Percentiles rank a stretch among this genome's conserved stretches.
Evolutionary conservation across 2,329 filamentous ascomycete species (phyloP).

Genomic region (Aureobasidium sp.): DNA sequence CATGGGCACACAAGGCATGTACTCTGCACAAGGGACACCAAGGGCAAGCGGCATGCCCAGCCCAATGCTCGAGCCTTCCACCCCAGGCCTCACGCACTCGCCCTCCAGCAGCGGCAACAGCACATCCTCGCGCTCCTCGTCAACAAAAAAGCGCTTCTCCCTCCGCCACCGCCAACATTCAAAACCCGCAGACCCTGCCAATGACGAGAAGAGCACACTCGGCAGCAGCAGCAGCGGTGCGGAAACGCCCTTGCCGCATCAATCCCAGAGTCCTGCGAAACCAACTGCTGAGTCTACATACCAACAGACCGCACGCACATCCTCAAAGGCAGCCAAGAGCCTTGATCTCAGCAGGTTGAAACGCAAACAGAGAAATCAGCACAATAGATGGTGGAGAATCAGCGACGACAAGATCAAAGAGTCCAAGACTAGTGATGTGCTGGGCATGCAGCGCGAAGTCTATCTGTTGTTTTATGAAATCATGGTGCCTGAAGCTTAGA

Average conservation of each 20-base stretch:
- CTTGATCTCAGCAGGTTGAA: conserved; percentile 3
- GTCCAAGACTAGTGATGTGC: conserved; percentile 81
- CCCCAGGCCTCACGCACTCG: neutral
- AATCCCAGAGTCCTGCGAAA: neutral
- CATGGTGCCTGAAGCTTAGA: conserved; percentile 36
- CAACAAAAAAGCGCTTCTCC: neutral
- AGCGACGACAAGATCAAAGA: conserved; percentile 96
- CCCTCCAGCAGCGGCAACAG: conserved; percentile 11
- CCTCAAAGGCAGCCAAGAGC: neutral
- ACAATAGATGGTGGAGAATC: conserved; percentile 92
- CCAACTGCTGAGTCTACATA: neutral
- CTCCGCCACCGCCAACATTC: neutral
- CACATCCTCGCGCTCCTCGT: conserved; percentile 1
- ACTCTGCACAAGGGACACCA: conserved; percentile 49
- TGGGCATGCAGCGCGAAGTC: conserved; percentile 91
- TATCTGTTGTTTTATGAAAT: conserved; percentile 96
- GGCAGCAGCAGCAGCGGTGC: neutral
- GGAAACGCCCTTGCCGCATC: neutral
- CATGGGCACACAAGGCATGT: conserved; percentile 68
- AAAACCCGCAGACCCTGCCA: neutral
- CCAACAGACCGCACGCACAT: neutral
- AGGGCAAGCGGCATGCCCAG: conserved; percentile 25
- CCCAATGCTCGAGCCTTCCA: conserved; percentile 18
- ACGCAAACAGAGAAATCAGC: conserved; percentile 43
- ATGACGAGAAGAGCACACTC: neutral